Base-by-base conservation (phyloP, 2,329 filamentous ascomycete genomes). In the Alternaria ethzedia region DNA sequence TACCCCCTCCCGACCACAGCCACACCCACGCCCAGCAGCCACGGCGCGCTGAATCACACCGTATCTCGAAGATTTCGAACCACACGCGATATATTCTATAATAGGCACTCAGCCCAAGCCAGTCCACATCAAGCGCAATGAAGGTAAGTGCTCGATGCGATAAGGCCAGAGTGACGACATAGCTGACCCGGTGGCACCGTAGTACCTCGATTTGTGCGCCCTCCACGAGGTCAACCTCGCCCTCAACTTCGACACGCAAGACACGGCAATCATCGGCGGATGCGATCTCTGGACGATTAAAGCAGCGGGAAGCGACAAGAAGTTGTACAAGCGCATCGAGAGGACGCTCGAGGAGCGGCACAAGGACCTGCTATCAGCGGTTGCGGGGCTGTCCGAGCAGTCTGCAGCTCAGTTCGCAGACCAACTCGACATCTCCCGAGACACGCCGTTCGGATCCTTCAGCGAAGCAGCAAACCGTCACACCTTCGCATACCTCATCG, bases 231-330 rank as follows among this genome's bases (percentile, higher is more conserved):
- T 98, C 70, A 95, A 94, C 65, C 91, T 91, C 82, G 92, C 95
- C 67, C 89, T 99, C 78, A 98, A 97, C 79, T 98, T 98, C 85
- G 93, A 96, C 75, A 97, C 95, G 1, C 89, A 92, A 55, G 95
- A 98, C 79, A 94, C 93, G 78, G 92, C 95, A 71, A 91, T 99
- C 64, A 91, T 94, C 26, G 96, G 96, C 73, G 92, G 93, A 69
- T 98, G 95, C 85, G 96, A 99, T 80, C 87, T 98, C 17, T 99
- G 97, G 85, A 98, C 95, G 10, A 97, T 94, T 25, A 99, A 99
- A 82, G 94, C 96, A 28, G 94, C 95, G 59, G 94, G 94, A 49
- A 90, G 91, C 67, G 96, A 99, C 80, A 97, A 97, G 87, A 98
- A 98, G 79, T 86, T 99, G 9, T 97, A 97, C 85, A 96, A 94